Evolutionary conservation across 768 basidiomycete genomes (phyloP), one percentile per base, ranked within the genome.

Genomic region (Macrocybe gigantea): DNA sequence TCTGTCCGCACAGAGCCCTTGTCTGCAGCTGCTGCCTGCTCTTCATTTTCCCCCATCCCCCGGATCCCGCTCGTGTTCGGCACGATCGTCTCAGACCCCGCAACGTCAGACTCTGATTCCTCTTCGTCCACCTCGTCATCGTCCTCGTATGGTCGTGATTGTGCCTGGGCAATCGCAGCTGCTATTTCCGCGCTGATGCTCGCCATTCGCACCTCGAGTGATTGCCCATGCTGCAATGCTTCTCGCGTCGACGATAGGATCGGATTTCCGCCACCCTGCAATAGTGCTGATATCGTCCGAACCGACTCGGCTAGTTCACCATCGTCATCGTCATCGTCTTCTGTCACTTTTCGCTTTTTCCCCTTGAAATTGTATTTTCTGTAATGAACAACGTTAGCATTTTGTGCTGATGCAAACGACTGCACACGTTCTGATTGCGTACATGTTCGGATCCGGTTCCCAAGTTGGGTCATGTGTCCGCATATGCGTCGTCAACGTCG

Each of bases 401-500:
- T 48, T 35, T 33, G 46, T 48, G 22, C 22, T 48, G 48, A 36
- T 38, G 43, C 2, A 7, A 5, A 14, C 41, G 22, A 7, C 38
- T 9, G 42, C 29, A 54, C 4, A 51, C 50, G 41, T 37, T 12
- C 46, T 42, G 34, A 51, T 10, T 39, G 73, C 85, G 55, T 63
- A 90, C 88, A 88, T 73, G 56, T 82, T 83, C 32, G 88, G 87
- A 69, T 91, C 87, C 37, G 88, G 85, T 55, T 85, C 85, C 87
- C 88, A 92, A 53, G 71, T 72, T 39, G 89, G 86, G 64, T 91
- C 87, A 63, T 93, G 89, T 29, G 84, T 88, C 49, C 83, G 79
- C 88, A 93, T 91, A 64, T 93, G 91, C 32, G 85, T 79, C 5
- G 85, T 91, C 47, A 93, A 65, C 15, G 89, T 91, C 47, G 89